Evolutionary conservation across 1,284 basidiomycete species (phyloP).

Genomic region (Limonomyces culmigenus): DNA sequence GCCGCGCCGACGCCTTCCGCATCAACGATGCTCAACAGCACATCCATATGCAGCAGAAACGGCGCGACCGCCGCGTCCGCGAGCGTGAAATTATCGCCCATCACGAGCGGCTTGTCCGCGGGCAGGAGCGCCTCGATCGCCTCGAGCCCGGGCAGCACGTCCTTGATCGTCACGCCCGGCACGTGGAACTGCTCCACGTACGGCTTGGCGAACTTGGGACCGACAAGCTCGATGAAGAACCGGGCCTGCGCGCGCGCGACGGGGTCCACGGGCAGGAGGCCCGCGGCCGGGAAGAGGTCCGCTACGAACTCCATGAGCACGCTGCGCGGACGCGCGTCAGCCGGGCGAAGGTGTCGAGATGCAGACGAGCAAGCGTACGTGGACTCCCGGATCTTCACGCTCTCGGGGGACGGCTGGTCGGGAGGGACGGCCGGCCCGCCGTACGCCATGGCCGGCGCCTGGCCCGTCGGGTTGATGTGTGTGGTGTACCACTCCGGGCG

Average conservation of each 20-base stretch:
- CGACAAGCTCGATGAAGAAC: constrained; percentile 38
- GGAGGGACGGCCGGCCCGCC: constrained; percentile 35
- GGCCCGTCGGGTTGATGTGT: no score
- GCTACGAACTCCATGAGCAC: constrained; percentile 47
- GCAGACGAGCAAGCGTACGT: no score
- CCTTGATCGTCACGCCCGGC: constrained; percentile 23
- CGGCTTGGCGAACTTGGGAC: constrained; percentile 23
- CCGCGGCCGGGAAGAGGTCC: constrained; percentile 28
- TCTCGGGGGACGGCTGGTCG: constrained; percentile 36
- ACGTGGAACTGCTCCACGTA: constrained; percentile 15
- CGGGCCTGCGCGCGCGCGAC: constrained; percentile 35
- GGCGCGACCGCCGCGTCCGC: constrained; percentile 37
- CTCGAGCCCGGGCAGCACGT: constrained; percentile 17
- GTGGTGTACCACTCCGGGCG: no score
- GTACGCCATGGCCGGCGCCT: constrained; percentile 40
- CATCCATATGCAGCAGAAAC: constrained; percentile 25
- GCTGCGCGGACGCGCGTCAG: not conserved
- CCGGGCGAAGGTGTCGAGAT: not conserved
- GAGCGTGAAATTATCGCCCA: constrained; percentile 22
- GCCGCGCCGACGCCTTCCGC: constrained; percentile 22
- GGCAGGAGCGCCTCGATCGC: constrained; percentile 18
- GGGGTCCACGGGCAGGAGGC: constrained; percentile 34
- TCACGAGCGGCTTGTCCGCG: constrained; percentile 12
- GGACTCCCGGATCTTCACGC: constrained; percentile 42
- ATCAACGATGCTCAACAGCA: constrained; percentile 22